Evolutionary conservation across 1,284 basidiomycete genomes (phyloP).

Genomic region (Coriolopsis trogii): DNA sequence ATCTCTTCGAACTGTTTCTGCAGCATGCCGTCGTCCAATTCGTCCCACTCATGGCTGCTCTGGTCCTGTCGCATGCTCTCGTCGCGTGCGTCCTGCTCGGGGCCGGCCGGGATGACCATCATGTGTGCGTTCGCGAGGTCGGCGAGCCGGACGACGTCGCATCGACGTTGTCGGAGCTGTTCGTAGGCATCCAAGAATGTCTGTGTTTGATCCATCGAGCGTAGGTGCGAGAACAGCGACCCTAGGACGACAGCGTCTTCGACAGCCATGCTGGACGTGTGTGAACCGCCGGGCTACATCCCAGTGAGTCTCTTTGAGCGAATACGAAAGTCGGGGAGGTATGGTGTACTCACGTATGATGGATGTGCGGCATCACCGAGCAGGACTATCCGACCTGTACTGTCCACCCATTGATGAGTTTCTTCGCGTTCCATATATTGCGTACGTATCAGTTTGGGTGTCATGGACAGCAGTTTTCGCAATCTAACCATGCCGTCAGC

Average conservation of each 20-base stretch:
- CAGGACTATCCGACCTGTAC: slow-evolving; percentile 22
- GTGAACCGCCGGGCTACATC: slow-evolving; percentile 24
- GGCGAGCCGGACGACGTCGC: slow-evolving; percentile 10
- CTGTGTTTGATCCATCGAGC: slow-evolving; percentile 49
- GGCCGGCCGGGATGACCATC: slow-evolving; percentile 15
- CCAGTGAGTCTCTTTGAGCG: background rate
- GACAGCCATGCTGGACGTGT: slow-evolving; percentile 32
- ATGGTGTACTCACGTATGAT: slow-evolving; percentile 44
- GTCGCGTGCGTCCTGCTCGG: slow-evolving; percentile 40
- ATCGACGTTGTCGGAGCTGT: slow-evolving; percentile 41
- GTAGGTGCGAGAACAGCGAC: slow-evolving; percentile 60
- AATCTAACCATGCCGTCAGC: slow-evolving; percentile 38
- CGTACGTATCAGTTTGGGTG: slow-evolving; percentile 38
- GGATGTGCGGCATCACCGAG: slow-evolving; percentile 51
- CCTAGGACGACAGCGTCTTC: slow-evolving; percentile 62
- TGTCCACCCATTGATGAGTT: slow-evolving; percentile 35
- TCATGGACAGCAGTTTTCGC: slow-evolving; percentile 42
- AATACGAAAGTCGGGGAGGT: background rate
- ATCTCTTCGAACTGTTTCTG: slow-evolving; percentile 25
- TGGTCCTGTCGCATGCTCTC: slow-evolving; percentile 40
- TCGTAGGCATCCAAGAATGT: slow-evolving; percentile 56
- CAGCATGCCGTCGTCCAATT: slow-evolving; percentile 23
- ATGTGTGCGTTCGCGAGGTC: slow-evolving; percentile 17
- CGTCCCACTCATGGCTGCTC: slow-evolving; percentile 39
- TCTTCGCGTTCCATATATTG: slow-evolving; percentile 36